These are phyloP conservation scores for Coemansia asiatica DNA, from an alignment of 192 early-diverging fungal species.

Conservation along the genomic window DNA sequence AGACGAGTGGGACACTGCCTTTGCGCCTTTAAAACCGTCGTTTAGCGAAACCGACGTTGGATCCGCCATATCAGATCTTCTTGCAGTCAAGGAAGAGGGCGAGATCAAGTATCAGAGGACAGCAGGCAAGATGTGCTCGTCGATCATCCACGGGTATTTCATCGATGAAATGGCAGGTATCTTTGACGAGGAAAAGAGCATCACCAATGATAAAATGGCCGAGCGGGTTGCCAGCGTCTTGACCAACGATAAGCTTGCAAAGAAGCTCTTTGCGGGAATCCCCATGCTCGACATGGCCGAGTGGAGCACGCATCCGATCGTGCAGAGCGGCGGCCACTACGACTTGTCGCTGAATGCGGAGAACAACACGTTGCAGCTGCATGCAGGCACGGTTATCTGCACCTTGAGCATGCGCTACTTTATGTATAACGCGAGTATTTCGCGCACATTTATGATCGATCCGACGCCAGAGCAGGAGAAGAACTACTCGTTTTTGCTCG, in stretches of 20 bases:
- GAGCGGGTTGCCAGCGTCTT: conserved; percentile 70
- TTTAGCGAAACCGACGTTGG: conserved; percentile 76
- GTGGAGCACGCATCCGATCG: conserved; percentile 90
- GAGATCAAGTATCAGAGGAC: conserved; percentile 72
- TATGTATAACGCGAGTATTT: conserved; percentile 92
- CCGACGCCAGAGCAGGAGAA: conserved; percentile 82
- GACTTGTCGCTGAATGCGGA: conserved; percentile 79
- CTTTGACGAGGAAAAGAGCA: conserved; percentile 84
- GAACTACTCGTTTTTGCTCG: conserved; percentile 89
- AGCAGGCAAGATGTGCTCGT: conserved; percentile 72
- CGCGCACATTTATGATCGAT: conserved; percentile 90
- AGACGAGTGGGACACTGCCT: conserved; percentile 73
- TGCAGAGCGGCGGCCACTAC: conserved; percentile 95
- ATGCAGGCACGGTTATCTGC: conserved; percentile 89
- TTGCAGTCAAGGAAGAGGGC: conserved; percentile 90
- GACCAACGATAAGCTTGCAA: conserved; percentile 65
- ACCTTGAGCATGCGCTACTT: conserved; percentile 93
- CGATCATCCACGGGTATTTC: conserved; percentile 84
- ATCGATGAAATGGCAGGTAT: conserved; percentile 80
- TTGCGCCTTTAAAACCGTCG: conserved; percentile 49
- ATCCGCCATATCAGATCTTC: conserved; percentile 63
- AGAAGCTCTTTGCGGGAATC: conserved; percentile 67
- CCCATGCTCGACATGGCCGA: conserved; percentile 75
- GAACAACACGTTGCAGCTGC: conserved; percentile 72
- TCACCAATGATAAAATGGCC: conserved; percentile 82